A percentile compares a stretch with the other conserved stretches of the same genome.
phyloP scores from a whole-genome alignment of 2,329 filamentous ascomycete genomes.

The Cytospora piceicola region DNA sequence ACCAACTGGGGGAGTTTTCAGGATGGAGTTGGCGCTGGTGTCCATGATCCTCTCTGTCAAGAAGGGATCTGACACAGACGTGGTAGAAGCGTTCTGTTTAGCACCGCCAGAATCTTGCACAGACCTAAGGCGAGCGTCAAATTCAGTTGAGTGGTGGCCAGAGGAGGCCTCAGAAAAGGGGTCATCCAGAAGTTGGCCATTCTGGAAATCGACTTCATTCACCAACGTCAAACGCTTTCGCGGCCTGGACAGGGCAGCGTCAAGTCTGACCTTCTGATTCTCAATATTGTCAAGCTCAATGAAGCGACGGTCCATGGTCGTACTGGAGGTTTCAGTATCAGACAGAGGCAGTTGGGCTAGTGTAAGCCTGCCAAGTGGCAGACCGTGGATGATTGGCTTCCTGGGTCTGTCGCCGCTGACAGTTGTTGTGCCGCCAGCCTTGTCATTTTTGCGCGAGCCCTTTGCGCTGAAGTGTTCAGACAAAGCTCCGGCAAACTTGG shows the following conservation, averaged over 20 bases:
- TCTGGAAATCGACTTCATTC: constrained; percentile 33
- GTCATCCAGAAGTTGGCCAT: constrained; percentile 29
- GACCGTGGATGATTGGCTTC: constrained; percentile 1
- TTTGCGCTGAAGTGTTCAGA: constrained; percentile 26
- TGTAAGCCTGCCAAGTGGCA: constrained; percentile 2
- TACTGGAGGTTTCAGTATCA: background rate
- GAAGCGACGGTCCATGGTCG: background rate
- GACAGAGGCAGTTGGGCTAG: constrained; percentile 34
- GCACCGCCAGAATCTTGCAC: constrained; percentile 3
- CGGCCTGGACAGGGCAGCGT: constrained; percentile 14
- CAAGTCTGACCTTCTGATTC: constrained; percentile 38
- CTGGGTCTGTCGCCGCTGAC: background rate
- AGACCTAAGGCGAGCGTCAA: constrained; percentile 31
- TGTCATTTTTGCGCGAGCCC: constrained; percentile 6
- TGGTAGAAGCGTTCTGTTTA: background rate
- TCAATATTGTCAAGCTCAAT: constrained; percentile 44
- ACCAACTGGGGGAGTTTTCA: constrained; percentile 31
- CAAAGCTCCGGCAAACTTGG: constrained; percentile 28
- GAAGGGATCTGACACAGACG: constrained; percentile 37
- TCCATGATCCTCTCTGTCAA: constrained; percentile 39
- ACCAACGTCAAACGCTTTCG: constrained; percentile 36
- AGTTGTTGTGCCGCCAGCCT: background rate
- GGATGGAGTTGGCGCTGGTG: constrained; percentile 31
- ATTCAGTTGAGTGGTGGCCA: constrained; percentile 26
- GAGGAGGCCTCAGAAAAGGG: constrained; percentile 31